These are phyloP conservation scores for Aphanomyces euteiches DNA, from an alignment of 352 stramenopile species.

Conservation along the genomic window DNA sequence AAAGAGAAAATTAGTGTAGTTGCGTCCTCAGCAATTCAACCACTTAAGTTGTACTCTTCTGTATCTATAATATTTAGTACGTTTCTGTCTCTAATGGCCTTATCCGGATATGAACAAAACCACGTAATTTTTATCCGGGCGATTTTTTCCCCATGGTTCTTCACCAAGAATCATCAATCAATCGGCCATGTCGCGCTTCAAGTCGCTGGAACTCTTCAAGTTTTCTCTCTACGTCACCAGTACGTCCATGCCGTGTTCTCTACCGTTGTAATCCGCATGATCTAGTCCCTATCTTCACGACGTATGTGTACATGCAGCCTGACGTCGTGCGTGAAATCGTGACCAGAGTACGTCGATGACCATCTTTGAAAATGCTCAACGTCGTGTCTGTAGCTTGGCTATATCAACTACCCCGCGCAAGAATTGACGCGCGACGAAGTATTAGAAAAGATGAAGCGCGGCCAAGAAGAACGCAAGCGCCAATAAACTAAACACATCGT, in stretches of 20 bases:
- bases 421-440: slow-evolving; percentile 70
- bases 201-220: slow-evolving; percentile 27
- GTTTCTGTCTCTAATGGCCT: too few species aligned
- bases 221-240: slow-evolving; percentile 28
- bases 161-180: neutral
- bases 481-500: too few species aligned
- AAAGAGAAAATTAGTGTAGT: too few species aligned
- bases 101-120: slow-evolving; percentile 6
- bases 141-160: neutral
- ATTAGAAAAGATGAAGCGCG: slow-evolving; percentile 67
- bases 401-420: slow-evolving; percentile 82
- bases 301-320: slow-evolving; percentile 79
- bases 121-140: slow-evolving; percentile 3
- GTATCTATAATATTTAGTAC: too few species aligned
- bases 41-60: too few species aligned
- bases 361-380: neutral
- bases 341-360: slow-evolving; percentile 39
- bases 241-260: neutral
- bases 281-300: slow-evolving; percentile 70
- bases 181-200: slow-evolving; percentile 18
- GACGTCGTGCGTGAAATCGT: slow-evolving; percentile 83
- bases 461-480: slow-evolving; percentile 44
- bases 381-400: slow-evolving; percentile 40
- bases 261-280: neutral
- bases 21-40: too few species aligned